These are phyloP conservation scores for Solanum peruvianum DNA, from an alignment of 257 asterid genomes.

Conservation along the genomic window DNA sequence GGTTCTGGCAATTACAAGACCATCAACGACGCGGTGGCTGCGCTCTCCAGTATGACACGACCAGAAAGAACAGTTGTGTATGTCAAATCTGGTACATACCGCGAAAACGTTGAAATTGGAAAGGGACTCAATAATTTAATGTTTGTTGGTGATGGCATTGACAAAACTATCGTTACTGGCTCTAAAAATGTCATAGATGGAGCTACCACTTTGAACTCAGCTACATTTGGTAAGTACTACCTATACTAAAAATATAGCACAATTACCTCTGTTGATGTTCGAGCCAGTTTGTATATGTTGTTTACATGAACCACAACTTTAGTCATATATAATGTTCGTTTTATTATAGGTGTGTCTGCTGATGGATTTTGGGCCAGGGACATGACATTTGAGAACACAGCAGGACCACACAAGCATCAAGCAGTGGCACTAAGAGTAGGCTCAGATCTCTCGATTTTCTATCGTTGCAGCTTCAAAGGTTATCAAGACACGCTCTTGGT, in stretches of 20 bases:
- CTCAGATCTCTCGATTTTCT: conserved; percentile 44
- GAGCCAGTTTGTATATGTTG: background rate
- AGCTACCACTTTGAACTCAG: conserved; percentile 31
- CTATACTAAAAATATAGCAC: background rate
- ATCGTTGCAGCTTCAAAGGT: conserved; percentile 55
- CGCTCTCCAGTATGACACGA: conserved; percentile 20
- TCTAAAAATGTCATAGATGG: conserved; percentile 32
- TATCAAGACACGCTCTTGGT: conserved; percentile 63
- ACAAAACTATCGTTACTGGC: conserved; percentile 47
- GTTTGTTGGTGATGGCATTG: conserved; percentile 80
- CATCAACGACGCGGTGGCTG: conserved; percentile 45
- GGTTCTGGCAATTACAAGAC: conserved; percentile 56
- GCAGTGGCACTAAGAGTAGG: conserved; percentile 54
- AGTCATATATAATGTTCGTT: background rate
- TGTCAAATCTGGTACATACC: conserved; percentile 47
- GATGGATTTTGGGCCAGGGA: conserved; percentile 77
- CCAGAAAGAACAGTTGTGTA: conserved; percentile 26
- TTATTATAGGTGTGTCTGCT: conserved; percentile 31
- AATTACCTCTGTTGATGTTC: background rate
- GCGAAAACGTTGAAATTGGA: conserved; percentile 38
- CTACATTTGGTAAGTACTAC: conserved; percentile 42
- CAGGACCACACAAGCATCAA: conserved; percentile 51
- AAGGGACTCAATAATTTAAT: conserved; percentile 30
- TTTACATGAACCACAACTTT: background rate
- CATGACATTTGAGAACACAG: conserved; percentile 64